These are phyloP conservation scores for Dryas drummondii DNA, from an alignment of 306 rosid species.

Conservation along the genomic window DNA sequence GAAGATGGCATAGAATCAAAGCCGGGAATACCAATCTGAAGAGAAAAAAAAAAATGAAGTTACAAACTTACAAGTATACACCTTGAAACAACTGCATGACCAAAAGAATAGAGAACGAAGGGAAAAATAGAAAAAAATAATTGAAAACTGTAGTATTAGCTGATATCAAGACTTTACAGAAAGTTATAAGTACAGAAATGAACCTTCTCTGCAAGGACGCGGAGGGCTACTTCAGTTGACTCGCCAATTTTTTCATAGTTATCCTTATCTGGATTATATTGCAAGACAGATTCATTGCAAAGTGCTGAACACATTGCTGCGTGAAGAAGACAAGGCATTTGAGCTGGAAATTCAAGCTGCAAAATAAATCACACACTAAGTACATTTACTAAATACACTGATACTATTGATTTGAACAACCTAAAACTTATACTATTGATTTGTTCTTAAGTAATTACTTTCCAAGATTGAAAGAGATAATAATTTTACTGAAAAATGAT, in stretches of 20 bases:
- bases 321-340: constrained; percentile 85
- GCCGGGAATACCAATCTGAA: constrained; percentile 97
- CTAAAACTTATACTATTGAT: too few species aligned
- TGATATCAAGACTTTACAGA: background rate
- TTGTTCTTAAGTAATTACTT: too few species aligned
- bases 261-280: constrained; percentile 92
- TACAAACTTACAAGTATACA: constrained; percentile 13
- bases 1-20: constrained; percentile 92
- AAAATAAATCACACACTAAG: constrained; percentile 31
- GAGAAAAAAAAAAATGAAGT: constrained; percentile 10
- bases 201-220: constrained; percentile 93
- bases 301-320: constrained; percentile 92
- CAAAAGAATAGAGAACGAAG: constrained; percentile 11
- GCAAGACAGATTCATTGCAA: constrained; percentile 88
- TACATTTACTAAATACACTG: too few species aligned
- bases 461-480: too few species aligned
- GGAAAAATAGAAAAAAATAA: constrained; percentile 2
- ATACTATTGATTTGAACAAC: too few species aligned
- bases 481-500: too few species aligned
- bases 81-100: background rate
- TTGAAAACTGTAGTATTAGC: constrained; percentile 5
- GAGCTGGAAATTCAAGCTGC: constrained; percentile 88
- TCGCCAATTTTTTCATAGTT: constrained; percentile 96
- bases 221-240: constrained; percentile 98
- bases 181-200: constrained; percentile 10